Conservation (phyloP, 257 asterid genomes). For the Parsonsia alboflavescens region DNA sequence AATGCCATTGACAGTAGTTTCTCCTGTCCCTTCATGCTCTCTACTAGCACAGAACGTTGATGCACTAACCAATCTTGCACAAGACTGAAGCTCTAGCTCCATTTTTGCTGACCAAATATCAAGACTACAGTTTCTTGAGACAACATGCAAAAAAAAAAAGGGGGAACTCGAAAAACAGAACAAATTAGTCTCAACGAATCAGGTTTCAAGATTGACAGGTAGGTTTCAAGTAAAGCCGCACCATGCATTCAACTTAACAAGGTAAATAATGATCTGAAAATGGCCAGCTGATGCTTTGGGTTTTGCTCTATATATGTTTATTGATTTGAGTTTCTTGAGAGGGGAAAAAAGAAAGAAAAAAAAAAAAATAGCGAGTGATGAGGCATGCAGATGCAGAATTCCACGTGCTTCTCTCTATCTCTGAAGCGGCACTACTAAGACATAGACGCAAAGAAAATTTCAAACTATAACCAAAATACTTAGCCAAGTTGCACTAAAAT, state of each 20-base stretch:
- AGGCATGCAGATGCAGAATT: constrained; percentile 8
- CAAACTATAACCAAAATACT: background rate
- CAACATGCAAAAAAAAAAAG: background rate
- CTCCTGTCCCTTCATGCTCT: constrained; percentile 17
- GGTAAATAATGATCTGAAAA: background rate
- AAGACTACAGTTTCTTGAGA: too few species aligned
- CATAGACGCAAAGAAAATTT: too few species aligned
- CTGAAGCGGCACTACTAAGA: background rate
- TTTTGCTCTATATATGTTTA: background rate
- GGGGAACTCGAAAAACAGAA: background rate
- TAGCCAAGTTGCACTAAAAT: background rate
- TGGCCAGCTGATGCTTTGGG: background rate
- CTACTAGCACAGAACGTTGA: constrained; percentile 6
- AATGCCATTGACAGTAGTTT: constrained; percentile 7
- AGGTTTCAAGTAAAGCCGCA: background rate
- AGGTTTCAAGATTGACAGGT: background rate
- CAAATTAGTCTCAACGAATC: background rate
- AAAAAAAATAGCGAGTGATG: background rate
- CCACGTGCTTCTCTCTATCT: constrained; percentile 16
- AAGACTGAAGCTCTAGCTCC: constrained; percentile 10
- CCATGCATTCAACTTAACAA: too few species aligned
- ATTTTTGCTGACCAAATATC: background rate
- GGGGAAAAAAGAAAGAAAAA: too few species aligned
- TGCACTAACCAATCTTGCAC: constrained; percentile 13
- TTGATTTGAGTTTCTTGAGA: background rate